phyloP scores from a whole-genome alignment of 306 rosid species.

The Geum urbanum region DNA sequence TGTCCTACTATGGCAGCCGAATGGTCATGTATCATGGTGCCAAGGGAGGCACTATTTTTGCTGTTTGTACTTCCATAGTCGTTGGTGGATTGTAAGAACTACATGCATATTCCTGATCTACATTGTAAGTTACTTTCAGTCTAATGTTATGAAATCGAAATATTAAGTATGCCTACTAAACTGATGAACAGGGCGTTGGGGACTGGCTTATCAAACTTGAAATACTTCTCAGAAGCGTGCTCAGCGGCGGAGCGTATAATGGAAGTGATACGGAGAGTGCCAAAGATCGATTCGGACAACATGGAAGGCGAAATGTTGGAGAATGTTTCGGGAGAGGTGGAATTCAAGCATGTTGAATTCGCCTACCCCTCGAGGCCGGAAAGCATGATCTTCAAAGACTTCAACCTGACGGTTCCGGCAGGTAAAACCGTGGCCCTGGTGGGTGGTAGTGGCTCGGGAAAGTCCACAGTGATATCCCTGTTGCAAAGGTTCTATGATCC shows the following conservation, averaged over 20 bases:
- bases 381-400: conserved; percentile 46
- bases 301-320: conserved; percentile 55
- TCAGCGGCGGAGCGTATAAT: conserved; percentile 65
- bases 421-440: conserved; percentile 78
- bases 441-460: conserved; percentile 88
- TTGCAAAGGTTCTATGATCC: conserved; percentile 90
- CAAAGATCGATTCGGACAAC: conserved; percentile 73
- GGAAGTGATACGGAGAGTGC: conserved; percentile 74
- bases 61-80: conserved; percentile 70
- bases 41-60: conserved; percentile 77
- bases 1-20: conserved; percentile 73
- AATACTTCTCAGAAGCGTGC: conserved; percentile 74
- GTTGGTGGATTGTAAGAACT: conserved; percentile 77
- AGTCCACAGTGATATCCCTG: conserved; percentile 73
- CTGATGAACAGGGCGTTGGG: conserved; percentile 65
- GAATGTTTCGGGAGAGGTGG: conserved; percentile 55
- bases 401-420: conserved; percentile 56
- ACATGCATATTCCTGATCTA: not conserved
- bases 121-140: not conserved
- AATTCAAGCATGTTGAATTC: conserved; percentile 52
- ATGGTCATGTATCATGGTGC: conserved; percentile 90
- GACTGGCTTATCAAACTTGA: conserved; percentile 70
- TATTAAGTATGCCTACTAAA: no score
- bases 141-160: not conserved
- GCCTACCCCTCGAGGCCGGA: conserved; percentile 89